Evolutionary conservation across 805 yeast species (phyloP), one percentile per base, ranked within the genome.

Genomic region (Candida incommunis): DNA sequence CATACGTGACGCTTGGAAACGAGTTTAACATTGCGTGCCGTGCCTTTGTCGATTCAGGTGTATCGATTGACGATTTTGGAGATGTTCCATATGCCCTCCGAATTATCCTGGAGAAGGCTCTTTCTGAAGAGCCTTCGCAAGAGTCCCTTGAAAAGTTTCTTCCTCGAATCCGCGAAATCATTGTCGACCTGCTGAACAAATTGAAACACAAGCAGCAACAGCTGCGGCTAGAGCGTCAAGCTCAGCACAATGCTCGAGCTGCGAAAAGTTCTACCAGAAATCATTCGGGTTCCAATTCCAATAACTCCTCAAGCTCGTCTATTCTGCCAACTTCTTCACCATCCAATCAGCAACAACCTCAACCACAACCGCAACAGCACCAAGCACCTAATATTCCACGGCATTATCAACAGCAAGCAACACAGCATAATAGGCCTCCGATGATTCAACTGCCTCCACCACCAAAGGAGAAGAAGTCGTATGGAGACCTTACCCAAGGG

Each of bases 1-100:
- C 87, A 2, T 92, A 86, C 60, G 98, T 92, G 15, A 80, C 77
- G 51, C 71, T 92, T 23, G 98, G 98, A 0, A 92, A 88, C 57
- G 96, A 90, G 61, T 92, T 87, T 68, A 79, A 90, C 53, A 76
- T 83, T 2, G 84, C 94, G 0, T 78, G 88, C 21, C 72, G 85
- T 48, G 83, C 94, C 2, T 88, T 90, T 59, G 66, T 78, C 3
- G 71, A 71, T 46, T 80, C 85, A 2, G 94, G 94, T 0, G 77
- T 92, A 3, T 88, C 82, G 51, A 80, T 82, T 5, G 50, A 49
- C 11, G 95, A 86, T 58, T 66, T 92, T 23, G 92, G 95, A 1
- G 95, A 90, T 56, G 95, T 92, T 1, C 97, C 98, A 0, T 79
- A 74, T 47, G 76, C 80, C 13, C 66, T 92, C 27, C 69, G 98